A percentile compares a stretch with the other conserved stretches of the same genome.
Evolutionary conservation across 768 basidiomycete species (phyloP).

Genomic region (Boletales sp.): DNA sequence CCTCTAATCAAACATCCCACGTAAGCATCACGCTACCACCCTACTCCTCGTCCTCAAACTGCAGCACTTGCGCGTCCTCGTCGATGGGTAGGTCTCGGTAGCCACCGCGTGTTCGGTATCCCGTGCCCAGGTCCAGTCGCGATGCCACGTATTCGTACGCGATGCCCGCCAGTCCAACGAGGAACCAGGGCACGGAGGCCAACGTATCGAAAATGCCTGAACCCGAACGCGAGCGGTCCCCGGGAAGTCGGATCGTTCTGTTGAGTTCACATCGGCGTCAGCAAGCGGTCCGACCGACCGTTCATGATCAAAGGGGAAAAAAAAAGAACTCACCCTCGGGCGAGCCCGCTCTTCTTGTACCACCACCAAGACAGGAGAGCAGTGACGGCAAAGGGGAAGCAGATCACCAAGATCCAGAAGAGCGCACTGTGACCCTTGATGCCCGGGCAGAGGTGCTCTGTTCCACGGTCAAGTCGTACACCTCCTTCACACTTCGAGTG

Average conservation of each 20-base stretch:
- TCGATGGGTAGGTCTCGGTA: constrained; percentile 79
- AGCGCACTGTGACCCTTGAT: constrained; percentile 64
- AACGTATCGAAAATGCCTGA: constrained; percentile 63
- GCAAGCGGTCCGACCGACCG: neutral
- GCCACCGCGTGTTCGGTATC: constrained; percentile 53
- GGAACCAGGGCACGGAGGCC: constrained; percentile 87
- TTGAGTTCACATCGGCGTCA: constrained; percentile 1
- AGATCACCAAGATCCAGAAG: constrained; percentile 81
- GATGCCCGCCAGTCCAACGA: constrained; percentile 73
- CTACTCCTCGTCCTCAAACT: constrained; percentile 76
- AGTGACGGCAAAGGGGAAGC: constrained; percentile 76
- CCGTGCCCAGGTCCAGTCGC: constrained; percentile 37
- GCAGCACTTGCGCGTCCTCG: constrained; percentile 83
- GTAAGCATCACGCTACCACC: too few relatives aligned
- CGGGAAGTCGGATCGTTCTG: constrained; percentile 78
- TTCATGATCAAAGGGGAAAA: neutral
- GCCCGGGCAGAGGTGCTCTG: constrained; percentile 76
- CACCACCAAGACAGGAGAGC: constrained; percentile 79
- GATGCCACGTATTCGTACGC: constrained; percentile 65
- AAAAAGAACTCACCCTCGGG: constrained; percentile 63
- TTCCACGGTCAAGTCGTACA: constrained; percentile 70
- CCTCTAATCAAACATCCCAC: neutral
- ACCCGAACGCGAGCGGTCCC: constrained; percentile 36
- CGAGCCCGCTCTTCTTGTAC: constrained; percentile 67
- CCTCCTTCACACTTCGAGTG: constrained; percentile 88